Evolutionary conservation across 805 yeast species (phyloP).

Genomic region (Gaillardinia entomophila): DNA sequence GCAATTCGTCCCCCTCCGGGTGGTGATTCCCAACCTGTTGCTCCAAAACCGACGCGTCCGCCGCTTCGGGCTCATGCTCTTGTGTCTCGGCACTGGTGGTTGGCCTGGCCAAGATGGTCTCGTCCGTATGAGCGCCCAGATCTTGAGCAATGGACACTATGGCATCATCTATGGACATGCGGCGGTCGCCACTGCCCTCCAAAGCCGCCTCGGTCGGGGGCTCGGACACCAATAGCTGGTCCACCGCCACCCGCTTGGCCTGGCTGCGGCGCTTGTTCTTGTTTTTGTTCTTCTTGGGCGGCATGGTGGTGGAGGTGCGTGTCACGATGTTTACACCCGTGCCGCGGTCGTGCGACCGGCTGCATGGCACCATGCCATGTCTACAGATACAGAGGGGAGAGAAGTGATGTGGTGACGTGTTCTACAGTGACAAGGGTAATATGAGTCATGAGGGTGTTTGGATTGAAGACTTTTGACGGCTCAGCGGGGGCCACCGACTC

Average conservation of each 20-base stretch:
- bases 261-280: background rate
- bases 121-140: slow-evolving; percentile 5
- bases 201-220: background rate
- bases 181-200: background rate
- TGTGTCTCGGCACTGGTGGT: background rate
- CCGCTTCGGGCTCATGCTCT: background rate
- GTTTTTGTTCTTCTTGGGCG: background rate
- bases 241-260: background rate
- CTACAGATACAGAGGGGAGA: too few relatives aligned
- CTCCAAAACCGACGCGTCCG: background rate
- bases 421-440: too few relatives aligned
- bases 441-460: too few relatives aligned
- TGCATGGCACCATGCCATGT: too few relatives aligned
- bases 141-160: slow-evolving; percentile 6
- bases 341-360: too few relatives aligned
- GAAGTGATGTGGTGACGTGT: too few relatives aligned
- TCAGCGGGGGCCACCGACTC: too few relatives aligned
- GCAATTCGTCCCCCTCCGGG: background rate
- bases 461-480: too few relatives aligned
- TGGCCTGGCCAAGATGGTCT: slow-evolving; percentile 4
- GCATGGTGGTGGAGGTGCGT: too few relatives aligned
- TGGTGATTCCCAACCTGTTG: background rate
- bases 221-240: too few relatives aligned
- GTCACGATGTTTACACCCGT: too few relatives aligned
- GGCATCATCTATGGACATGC: slow-evolving; percentile 5